Evolutionary conservation across 2,329 filamentous ascomycete species (phyloP).

Genomic region (Arachnopeziza araneosa): DNA sequence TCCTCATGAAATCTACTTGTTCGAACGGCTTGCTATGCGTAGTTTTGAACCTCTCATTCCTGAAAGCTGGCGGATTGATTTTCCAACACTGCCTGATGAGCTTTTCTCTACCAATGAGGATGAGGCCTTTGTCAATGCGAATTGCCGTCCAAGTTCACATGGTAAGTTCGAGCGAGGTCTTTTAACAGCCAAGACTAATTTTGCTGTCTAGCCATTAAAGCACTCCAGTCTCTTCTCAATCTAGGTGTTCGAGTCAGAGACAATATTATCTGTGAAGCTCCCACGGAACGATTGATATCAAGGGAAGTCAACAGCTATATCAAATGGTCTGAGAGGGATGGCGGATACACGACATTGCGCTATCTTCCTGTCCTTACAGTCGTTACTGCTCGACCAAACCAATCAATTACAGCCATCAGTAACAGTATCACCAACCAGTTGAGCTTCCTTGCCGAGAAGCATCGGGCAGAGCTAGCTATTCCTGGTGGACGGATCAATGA

Average conservation of each 20-base stretch:
- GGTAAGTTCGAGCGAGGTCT: constrained; percentile 17
- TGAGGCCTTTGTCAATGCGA: constrained; percentile 25
- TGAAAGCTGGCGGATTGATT: constrained; percentile 24
- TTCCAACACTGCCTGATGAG: constrained; percentile 25
- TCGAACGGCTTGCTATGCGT: constrained; percentile 26
- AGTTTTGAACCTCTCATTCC: constrained; percentile 29
- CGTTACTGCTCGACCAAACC: constrained; percentile 14
- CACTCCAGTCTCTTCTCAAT: constrained; percentile 25
- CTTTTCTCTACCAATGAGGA: constrained; percentile 24
- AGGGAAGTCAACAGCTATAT: constrained; percentile 29
- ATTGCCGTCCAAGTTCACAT: constrained; percentile 15
- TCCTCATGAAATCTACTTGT: constrained; percentile 25
- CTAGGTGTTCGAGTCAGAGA: constrained; percentile 25
- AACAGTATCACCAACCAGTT: constrained; percentile 24
- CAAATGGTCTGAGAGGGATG: constrained; percentile 32
- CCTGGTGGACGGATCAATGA: constrained; percentile 15
- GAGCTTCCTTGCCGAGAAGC: constrained; percentile 23
- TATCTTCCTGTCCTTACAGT: constrained; percentile 28
- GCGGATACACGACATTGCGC: constrained; percentile 23
- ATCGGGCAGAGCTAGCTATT: constrained; percentile 21
- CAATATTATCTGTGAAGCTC: constrained; percentile 6
- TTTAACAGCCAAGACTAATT: constrained; percentile 6
- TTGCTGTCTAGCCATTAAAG: constrained; percentile 18
- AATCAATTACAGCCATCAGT: constrained; percentile 18
- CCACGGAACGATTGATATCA: constrained; percentile 24